phyloP scores from a whole-genome alignment of 2,329 filamentous ascomycete genomes.

The Xylariaceae sp. region DNA sequence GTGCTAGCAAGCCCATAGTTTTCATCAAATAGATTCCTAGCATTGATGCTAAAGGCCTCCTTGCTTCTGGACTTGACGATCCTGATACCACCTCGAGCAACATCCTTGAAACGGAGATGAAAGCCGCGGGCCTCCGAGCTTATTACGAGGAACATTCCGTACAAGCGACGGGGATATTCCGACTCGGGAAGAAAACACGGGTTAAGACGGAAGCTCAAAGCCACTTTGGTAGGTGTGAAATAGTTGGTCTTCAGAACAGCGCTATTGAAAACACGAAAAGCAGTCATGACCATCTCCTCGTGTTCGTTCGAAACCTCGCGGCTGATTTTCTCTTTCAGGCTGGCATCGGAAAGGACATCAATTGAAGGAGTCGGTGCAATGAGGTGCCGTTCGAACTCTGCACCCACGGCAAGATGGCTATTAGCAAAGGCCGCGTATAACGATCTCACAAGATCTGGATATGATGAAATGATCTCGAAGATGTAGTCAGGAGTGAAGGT shows the following conservation, averaged over 20 bases:
- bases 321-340: slow-evolving; percentile 73
- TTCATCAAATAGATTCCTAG: slow-evolving; percentile 93
- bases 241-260: slow-evolving; percentile 97
- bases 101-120: slow-evolving; percentile 95
- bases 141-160: slow-evolving; percentile 98
- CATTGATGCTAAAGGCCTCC: slow-evolving; percentile 95
- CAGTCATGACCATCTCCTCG: slow-evolving; percentile 96
- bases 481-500: slow-evolving; percentile 99
- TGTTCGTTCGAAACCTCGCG: slow-evolving; percentile 87
- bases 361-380: slow-evolving; percentile 55
- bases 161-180: slow-evolving; percentile 91
- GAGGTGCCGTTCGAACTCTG: slow-evolving; percentile 49
- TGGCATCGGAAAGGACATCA: slow-evolving; percentile 71
- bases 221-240: slow-evolving; percentile 95
- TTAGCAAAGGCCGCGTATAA: slow-evolving; percentile 91
- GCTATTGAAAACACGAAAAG: slow-evolving; percentile 93
- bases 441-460: slow-evolving; percentile 81
- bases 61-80: slow-evolving; percentile 98
- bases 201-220: slow-evolving; percentile 91
- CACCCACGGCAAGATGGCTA: slow-evolving; percentile 65
- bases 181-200: slow-evolving; percentile 83
- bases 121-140: slow-evolving; percentile 96
- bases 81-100: slow-evolving; percentile 92
- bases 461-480: slow-evolving; percentile 89
- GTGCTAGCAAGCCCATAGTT: slow-evolving; percentile 98